A percentile compares a stretch with the other conserved stretches of the same genome.
Conservation (phyloP, 176 grass and related monocot genomes). For the Oryza australiensis region DNA sequence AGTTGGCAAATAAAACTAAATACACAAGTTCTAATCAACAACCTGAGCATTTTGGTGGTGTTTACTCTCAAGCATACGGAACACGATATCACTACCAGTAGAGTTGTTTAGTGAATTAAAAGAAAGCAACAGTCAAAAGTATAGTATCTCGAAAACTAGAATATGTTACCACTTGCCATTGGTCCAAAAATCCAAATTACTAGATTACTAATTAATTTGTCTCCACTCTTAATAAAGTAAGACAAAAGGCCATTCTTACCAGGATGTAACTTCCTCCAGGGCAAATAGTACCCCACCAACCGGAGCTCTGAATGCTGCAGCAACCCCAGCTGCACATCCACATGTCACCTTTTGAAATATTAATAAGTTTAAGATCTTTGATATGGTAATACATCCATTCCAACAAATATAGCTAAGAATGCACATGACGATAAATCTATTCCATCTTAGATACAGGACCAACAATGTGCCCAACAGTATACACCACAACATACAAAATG, state of each 20-base stretch:
- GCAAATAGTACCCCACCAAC: conserved; percentile 98
- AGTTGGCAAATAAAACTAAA: background rate
- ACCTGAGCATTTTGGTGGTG: background rate
- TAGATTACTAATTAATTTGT: conserved; percentile 6
- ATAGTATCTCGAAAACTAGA: background rate
- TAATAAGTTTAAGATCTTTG: conserved; percentile 49
- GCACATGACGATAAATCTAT: conserved; percentile 20
- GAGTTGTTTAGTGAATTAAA: background rate
- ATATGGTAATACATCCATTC: conserved; percentile 25
- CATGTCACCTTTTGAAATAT: conserved; percentile 99
- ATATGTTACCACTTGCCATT: conserved; percentile 2
- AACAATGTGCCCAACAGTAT: background rate
- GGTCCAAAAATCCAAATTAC: background rate
- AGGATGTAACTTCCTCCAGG: conserved; percentile 96
- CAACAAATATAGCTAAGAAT: background rate
- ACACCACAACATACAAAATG: background rate
- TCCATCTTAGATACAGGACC: background rate
- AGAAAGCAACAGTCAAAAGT: background rate
- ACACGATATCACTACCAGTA: background rate
- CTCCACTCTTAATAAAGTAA: conserved; percentile 4
- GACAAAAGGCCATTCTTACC: conserved; percentile 47
- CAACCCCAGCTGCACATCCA: conserved; percentile 99
- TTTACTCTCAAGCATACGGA: background rate
- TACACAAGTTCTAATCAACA: conserved; percentile 3
- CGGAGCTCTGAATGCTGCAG: conserved; percentile 98